Base-by-base conservation (phyloP, 345 rosid species). In the Acer campestre region DNA sequence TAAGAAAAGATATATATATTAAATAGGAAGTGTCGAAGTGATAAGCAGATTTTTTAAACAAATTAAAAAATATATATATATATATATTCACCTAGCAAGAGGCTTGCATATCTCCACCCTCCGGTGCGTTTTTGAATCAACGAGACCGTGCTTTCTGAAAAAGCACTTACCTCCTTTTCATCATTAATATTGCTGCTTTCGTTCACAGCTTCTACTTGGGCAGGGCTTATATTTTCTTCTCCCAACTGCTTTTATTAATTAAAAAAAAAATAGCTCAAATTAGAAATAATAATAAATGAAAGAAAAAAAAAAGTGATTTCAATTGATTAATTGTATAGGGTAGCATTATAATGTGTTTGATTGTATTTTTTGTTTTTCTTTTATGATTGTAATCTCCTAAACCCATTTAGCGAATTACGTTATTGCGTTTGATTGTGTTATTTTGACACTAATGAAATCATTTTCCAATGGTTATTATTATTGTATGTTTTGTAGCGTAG, bases 11-110 rank as follows among this genome's bases (percentile, higher is more conserved):
- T 35, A 31, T 31, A 31, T 35, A 35, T 35, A 35, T 35, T 35
- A 35, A 35, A 35, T 35, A 35, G 38, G 38, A 35, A 35, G 38
- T 35, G 6, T 35, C 38, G 6, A 35, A 35, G 38, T 35, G 38
- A 35, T 35, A 35, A 4, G 38, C 38, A 35, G 6, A 35, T 35
- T 35, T 35, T 35, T 35, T 35, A 35, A 35, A 35, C 38, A 5
- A 35, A 35, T 4, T 3, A 31, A 31, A 35, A 42, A 13, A 49
- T n/a, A n/a, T n/a, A n/a, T n/a, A n/a, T n/a, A n/a, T n/a, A n/a
- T n/a, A n/a, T n/a, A n/a, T n/a, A n/a, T n/a, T 49, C 74, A 88
- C 91, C 88, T 13, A 89, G 84, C 77, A 89, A 76, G 61, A 89
- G 65, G 75, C 68, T 56, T 56, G 90, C 88, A 78, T 69, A 85